These are phyloP conservation scores for Lagerstroemia speciosa DNA, from an alignment of 345 rosid genomes.

Conservation along the genomic window DNA sequence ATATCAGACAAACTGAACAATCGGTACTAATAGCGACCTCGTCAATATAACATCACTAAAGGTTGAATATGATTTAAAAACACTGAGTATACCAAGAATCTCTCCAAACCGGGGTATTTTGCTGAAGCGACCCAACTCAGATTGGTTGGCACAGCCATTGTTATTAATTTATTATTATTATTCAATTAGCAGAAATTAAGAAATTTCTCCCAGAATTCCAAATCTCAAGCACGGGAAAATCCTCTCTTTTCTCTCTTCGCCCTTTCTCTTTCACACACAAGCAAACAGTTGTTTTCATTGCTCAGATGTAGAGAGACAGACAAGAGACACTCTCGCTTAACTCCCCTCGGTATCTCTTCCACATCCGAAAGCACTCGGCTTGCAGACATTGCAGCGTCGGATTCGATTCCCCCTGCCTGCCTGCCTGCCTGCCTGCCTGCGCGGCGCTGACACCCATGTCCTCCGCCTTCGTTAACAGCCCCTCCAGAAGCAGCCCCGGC, in stretches of 20 bases:
- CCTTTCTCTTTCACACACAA: slow-evolving; percentile 5
- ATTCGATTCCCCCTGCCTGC: background rate
- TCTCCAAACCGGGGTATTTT: too few relatives aligned
- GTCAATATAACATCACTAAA: too few relatives aligned
- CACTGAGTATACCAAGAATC: too few relatives aligned
- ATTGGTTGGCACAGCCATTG: background rate
- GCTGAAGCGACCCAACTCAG: too few relatives aligned
- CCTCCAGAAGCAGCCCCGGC: slow-evolving; percentile 57
- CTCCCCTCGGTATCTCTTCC: background rate
- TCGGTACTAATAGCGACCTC: too few relatives aligned
- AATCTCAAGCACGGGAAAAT: slow-evolving; percentile 1
- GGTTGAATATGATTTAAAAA: too few relatives aligned
- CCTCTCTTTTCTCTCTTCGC: background rate
- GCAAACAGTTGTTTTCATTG: slow-evolving; percentile 1
- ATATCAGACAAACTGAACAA: too few relatives aligned
- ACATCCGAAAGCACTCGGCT: background rate
- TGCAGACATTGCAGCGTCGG: background rate
- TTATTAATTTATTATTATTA: too few relatives aligned
- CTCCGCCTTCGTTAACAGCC: slow-evolving; percentile 32
- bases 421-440: too few relatives aligned
- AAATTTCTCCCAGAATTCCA: background rate
- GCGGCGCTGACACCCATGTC: slow-evolving; percentile 26
- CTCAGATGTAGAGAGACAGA: slow-evolving; percentile 21
- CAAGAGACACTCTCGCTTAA: background rate
- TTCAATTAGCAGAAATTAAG: slow-evolving; percentile 2